Conservation (phyloP, 345 rosid genomes). For the Melaleuca alternifolia region DNA sequence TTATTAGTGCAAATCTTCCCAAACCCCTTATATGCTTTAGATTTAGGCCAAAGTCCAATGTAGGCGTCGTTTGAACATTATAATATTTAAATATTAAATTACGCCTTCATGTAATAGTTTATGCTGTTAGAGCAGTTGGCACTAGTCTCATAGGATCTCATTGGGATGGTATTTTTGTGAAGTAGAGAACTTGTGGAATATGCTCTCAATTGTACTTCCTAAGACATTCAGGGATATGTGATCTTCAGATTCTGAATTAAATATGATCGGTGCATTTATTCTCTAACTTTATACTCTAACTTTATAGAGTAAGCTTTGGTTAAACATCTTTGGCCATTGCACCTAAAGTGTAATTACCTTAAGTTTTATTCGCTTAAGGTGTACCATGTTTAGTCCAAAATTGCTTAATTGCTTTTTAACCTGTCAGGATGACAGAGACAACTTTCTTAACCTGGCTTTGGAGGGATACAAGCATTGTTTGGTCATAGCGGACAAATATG, state of each 20-base stretch:
- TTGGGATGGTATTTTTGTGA: neutral
- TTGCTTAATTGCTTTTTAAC: slow-evolving; percentile 1
- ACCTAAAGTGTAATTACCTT: neutral
- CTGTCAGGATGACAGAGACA: slow-evolving; percentile 78
- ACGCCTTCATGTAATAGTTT: neutral
- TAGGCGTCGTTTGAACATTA: neutral
- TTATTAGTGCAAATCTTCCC: neutral
- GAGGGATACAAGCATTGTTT: slow-evolving; percentile 85
- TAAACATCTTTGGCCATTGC: neutral
- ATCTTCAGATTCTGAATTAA: neutral
- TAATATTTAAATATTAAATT: neutral
- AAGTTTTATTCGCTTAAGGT: neutral
- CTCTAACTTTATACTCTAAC: no score
- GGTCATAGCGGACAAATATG: slow-evolving; percentile 86
- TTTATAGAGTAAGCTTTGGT: neutral
- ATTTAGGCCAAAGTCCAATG: neutral
- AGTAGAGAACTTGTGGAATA: neutral
- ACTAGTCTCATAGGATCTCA: neutral
- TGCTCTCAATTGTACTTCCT: neutral
- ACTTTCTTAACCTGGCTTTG: slow-evolving; percentile 79
- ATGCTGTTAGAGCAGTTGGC: neutral
- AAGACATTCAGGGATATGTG: neutral
- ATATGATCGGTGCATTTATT: neutral
- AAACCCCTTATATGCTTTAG: neutral
- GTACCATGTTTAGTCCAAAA: neutral